A percentile compares a stretch with the other conserved stretches of the same genome.
Conservation (phyloP, 805 yeast genomes). For the Hanseniaspora taiwanica region DNA sequence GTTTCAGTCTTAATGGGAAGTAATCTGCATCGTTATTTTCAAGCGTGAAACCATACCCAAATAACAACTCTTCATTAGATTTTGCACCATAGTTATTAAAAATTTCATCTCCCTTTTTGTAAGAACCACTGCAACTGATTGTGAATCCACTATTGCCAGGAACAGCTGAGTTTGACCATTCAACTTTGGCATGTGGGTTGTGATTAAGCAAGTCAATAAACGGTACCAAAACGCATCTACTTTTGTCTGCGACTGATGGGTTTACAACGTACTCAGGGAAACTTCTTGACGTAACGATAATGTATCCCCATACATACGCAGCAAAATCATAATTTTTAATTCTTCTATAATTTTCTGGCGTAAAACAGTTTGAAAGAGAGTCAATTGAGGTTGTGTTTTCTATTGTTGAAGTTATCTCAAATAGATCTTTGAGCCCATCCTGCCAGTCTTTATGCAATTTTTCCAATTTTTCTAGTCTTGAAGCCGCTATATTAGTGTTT, state of each 20-base stretch:
- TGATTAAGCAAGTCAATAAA: conserved; percentile 72
- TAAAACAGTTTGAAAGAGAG: too few relatives aligned
- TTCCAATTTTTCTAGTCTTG: conserved; percentile 34
- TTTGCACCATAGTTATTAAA: conserved; percentile 83
- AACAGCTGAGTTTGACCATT: conserved; percentile 39
- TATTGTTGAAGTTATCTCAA: neutral
- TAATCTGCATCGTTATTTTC: conserved; percentile 47
- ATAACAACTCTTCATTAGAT: conserved; percentile 72
- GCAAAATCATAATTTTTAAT: conserved; percentile 27
- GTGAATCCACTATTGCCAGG: conserved; percentile 36
- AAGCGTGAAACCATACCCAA: conserved; percentile 49
- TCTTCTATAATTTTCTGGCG: neutral
- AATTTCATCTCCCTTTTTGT: conserved; percentile 32
- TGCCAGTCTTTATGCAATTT: conserved; percentile 55
- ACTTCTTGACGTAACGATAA: conserved; percentile 63
- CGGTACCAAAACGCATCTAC: conserved; percentile 47
- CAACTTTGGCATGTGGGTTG: conserved; percentile 42
- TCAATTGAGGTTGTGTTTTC: neutral
- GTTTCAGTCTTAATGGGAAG: conserved; percentile 47
- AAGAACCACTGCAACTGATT: conserved; percentile 12
- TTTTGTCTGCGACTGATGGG: conserved; percentile 18
- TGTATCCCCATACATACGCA: conserved; percentile 62
- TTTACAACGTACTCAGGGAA: conserved; percentile 48
- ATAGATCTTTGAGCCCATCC: neutral
- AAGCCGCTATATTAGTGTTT: conserved; percentile 53